A percentile compares a stretch with the other conserved stretches of the same genome.
phyloP scores from a whole-genome alignment of 306 rosid species.

The Heteromeles arbutifolia region DNA sequence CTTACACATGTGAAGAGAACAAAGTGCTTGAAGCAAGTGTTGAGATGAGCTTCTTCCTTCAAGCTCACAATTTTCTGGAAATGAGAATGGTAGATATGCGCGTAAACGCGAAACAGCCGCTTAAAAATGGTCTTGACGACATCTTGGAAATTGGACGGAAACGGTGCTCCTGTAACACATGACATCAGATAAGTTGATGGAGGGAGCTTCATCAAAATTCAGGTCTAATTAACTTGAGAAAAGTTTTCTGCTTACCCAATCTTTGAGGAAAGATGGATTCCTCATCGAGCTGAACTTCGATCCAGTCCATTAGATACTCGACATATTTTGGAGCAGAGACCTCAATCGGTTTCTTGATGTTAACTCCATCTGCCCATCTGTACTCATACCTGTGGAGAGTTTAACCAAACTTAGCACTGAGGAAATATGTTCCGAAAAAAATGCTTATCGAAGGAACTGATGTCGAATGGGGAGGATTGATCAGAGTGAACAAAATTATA shows the following conservation, averaged over 20 bases:
- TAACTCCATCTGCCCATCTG: constrained; percentile 87
- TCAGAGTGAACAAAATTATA: neutral
- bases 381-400: constrained; percentile 60
- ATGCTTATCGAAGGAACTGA: neutral
- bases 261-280: constrained; percentile 79
- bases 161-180: constrained; percentile 55
- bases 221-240: neutral
- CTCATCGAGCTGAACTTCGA: constrained; percentile 75
- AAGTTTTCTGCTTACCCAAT: constrained; percentile 41
- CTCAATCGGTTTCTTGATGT: constrained; percentile 72
- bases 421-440: neutral
- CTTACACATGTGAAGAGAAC: constrained; percentile 83
- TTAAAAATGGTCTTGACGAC: constrained; percentile 82
- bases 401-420: constrained; percentile 8
- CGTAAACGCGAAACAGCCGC: constrained; percentile 81
- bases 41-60: constrained; percentile 92
- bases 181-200: neutral
- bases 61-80: constrained; percentile 74
- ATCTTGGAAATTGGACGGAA: constrained; percentile 64
- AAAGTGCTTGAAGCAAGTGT: constrained; percentile 93
- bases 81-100: constrained; percentile 81
- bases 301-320: constrained; percentile 86
- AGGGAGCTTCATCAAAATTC: neutral
- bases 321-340: constrained; percentile 92
- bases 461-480: neutral